Evolutionary conservation across 1,284 basidiomycete species (phyloP).

Genomic region (Porodaedalea pini): DNA sequence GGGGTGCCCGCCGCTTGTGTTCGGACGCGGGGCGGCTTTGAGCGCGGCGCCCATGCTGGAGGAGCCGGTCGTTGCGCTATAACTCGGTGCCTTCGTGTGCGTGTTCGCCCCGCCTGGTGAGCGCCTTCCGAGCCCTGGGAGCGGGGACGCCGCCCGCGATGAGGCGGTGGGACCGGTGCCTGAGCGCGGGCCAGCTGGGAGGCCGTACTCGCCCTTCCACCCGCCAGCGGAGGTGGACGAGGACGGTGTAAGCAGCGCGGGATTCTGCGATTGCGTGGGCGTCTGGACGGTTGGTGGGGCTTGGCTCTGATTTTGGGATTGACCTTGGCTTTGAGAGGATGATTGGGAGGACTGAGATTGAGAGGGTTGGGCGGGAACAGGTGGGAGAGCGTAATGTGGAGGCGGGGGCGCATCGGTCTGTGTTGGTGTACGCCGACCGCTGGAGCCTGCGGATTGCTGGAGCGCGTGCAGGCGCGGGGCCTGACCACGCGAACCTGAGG

Average conservation of each 20-base stretch:
- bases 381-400: conserved; percentile 45
- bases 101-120: conserved; percentile 6
- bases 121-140: conserved; percentile 27
- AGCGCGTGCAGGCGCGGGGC: conserved; percentile 19
- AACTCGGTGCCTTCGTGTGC: conserved; percentile 15
- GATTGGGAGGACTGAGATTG: conserved; percentile 41
- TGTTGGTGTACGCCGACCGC: conserved; percentile 55
- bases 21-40: conserved; percentile 8
- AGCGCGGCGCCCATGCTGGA: not conserved
- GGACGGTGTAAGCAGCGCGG: conserved; percentile 12
- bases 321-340: conserved; percentile 9
- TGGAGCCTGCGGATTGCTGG: conserved; percentile 25
- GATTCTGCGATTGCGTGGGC: conserved; percentile 12
- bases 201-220: conserved; percentile 50
- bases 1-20: conserved; percentile 16
- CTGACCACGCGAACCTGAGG: conserved; percentile 25
- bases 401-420: conserved; percentile 39
- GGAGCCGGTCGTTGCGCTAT: not conserved
- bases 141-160: conserved; percentile 34
- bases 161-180: conserved; percentile 31
- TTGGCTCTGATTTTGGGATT: conserved; percentile 36
- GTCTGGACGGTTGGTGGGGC: conserved; percentile 18
- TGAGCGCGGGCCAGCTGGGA: conserved; percentile 58
- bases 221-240: conserved; percentile 20
- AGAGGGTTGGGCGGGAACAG: conserved; percentile 43